Evolutionary conservation across 768 basidiomycete genomes (phyloP).

Genomic region (Chalciporus sphaerocephalus): DNA sequence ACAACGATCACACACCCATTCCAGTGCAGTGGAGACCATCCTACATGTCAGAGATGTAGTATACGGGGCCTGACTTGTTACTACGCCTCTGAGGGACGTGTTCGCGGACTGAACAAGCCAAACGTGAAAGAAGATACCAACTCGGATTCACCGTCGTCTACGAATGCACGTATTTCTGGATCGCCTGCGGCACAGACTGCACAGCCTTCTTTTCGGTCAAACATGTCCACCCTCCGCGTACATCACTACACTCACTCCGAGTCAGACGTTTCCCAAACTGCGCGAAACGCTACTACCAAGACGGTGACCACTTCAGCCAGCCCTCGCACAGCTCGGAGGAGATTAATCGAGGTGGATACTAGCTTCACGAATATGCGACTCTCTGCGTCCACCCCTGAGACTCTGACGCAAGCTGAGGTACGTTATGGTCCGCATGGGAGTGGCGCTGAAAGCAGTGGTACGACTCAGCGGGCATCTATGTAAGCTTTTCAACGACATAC

Average conservation of each 20-base stretch:
- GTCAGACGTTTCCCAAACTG: background rate
- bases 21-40: slow-evolving; percentile 71
- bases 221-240: background rate
- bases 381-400: background rate
- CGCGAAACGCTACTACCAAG: background rate
- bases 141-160: background rate
- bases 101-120: slow-evolving; percentile 58
- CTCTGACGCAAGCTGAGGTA: background rate
- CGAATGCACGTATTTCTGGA: background rate
- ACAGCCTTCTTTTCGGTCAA: background rate
- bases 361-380: background rate
- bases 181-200: background rate
- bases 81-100: slow-evolving; percentile 63
- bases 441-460: background rate
- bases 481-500: background rate
- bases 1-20: background rate
- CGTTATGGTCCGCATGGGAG: background rate
- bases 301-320: background rate
- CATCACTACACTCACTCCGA: background rate
- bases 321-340: background rate
- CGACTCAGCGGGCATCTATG: background rate
- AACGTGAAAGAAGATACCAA: slow-evolving; percentile 24
- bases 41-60: slow-evolving; percentile 62
- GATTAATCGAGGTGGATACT: background rate
- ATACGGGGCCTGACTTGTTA: slow-evolving; percentile 56